Evolutionary conservation across 2,329 filamentous ascomycete species (phyloP).

Genomic region (Phialemoniopsis sp.): DNA sequence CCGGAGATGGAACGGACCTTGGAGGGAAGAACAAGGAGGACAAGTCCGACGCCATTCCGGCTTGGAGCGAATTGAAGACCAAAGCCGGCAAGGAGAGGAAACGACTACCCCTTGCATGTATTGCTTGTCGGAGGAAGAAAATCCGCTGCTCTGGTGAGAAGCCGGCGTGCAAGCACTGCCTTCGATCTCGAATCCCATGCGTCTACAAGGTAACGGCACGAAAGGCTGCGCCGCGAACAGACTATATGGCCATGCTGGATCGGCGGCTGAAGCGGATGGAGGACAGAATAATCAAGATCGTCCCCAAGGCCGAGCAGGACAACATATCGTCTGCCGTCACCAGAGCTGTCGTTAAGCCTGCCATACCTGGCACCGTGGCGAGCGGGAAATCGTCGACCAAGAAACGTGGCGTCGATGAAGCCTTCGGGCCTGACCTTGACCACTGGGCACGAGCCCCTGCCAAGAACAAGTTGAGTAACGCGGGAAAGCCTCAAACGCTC

Average conservation of each 20-base stretch:
- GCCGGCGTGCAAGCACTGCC: constrained; percentile 93
- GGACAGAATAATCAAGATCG: constrained; percentile 91
- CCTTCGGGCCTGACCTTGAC: constrained; percentile 77
- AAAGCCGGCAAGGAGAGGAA: constrained; percentile 96
- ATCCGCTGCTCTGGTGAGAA: constrained; percentile 98
- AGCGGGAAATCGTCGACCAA: constrained; percentile 56
- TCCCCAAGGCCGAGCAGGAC: constrained; percentile 80
- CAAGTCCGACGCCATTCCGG: constrained; percentile 54
- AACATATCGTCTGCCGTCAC: constrained; percentile 60
- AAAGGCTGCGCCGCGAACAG: constrained; percentile 89
- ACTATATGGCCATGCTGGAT: constrained; percentile 99
- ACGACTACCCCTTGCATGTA: constrained; percentile 86
- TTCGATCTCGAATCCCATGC: constrained; percentile 87
- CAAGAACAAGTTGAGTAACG: constrained; percentile 38
- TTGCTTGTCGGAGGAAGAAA: constrained; percentile 94
- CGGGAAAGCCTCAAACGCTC: constrained; percentile 42
- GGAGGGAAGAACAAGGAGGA: constrained; percentile 51
- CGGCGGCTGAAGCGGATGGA: constrained; percentile 96
- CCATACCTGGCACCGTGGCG: constrained; percentile 50
- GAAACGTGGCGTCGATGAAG: constrained; percentile 83
- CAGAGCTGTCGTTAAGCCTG: constrained; percentile 80
- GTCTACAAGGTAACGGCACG: constrained; percentile 96
- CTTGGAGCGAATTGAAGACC: constrained; percentile 81
- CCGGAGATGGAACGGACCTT: constrained; percentile 49
- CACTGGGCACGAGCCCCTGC: constrained; percentile 67